Base-by-base conservation (phyloP, 495 filamentous ascomycete genomes). In the Choiromyces venosus region DNA sequence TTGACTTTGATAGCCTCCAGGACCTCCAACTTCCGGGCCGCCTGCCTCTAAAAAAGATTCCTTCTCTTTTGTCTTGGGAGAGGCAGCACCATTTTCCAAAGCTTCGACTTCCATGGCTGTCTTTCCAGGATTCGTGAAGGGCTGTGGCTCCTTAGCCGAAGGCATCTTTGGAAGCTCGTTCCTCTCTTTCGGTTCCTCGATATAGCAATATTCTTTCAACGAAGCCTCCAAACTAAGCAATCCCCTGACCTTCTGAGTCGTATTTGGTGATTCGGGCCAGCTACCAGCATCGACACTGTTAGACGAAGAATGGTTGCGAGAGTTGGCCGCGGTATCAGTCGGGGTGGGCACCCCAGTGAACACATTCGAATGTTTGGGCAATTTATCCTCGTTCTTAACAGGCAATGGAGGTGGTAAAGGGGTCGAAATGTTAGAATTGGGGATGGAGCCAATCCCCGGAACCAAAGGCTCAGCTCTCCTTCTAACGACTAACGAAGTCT, bases 291-390 rank as follows among this genome's bases (percentile, higher is more conserved):
- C 70, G 67, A 76, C 74, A 14, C 75, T 77, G 39, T 77, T 77
- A 33, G 69, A 67, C 33, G 72, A 64, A 19, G 78, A 80, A 29
- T 61, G 52, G 52, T 33, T 61, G 16, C 52, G 52, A 61, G 52
- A 61, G 39, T 79, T 76, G 35, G 42, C 18, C 35, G 67, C 66
- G 33, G 73, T 80, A 21, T 78, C 70, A 14, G 71, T 73, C 12
- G 77, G 77, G 4, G 77, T 79, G 65, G 78, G 78, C 16, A 80
- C 35, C 18, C 78, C 78, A 9, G 78, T 80, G 56, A 80, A 80
- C 1, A 80, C 33, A n/a, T 79, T 80, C 37, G 78, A 70, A 74
- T 80, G 78, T 37, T 73, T 80, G 18, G 78, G 78, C 1, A 80
- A 67, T 33, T 38, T 79, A 70, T 80, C 74, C 16, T 73, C 78